Percentiles rank a stretch among this genome's conserved stretches.
phyloP scores from a whole-genome alignment of 805 yeast genomes.

The Nakazawaea holstii region DNA sequence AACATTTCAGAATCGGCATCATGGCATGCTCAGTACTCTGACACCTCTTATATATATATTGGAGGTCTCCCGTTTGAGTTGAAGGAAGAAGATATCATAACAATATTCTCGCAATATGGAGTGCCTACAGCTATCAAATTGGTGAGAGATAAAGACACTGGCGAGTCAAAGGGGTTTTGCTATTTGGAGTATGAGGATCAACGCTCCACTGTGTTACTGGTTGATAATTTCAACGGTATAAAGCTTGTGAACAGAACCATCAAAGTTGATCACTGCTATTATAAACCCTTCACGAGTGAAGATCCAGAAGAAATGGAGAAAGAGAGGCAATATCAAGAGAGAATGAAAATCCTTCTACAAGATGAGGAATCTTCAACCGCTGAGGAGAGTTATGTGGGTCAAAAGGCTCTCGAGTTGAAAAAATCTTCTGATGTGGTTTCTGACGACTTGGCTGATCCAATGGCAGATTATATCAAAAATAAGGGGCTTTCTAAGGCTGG shows the following conservation, averaged over 20 bases:
- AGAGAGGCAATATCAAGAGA: slow-evolving; percentile 40
- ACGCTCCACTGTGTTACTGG: slow-evolving; percentile 74
- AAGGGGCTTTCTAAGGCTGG: no score
- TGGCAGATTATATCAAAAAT: slow-evolving; percentile 18
- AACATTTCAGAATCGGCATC: slow-evolving; percentile 60
- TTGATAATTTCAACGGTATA: slow-evolving; percentile 81
- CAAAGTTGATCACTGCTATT: slow-evolving; percentile 70
- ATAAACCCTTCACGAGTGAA: slow-evolving; percentile 30
- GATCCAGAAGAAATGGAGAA: slow-evolving; percentile 36
- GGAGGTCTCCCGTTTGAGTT: slow-evolving; percentile 63
- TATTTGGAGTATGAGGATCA: slow-evolving; percentile 81
- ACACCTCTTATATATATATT: slow-evolving; percentile 73
- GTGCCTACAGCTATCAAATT: slow-evolving; percentile 72
- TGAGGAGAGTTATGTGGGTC: background rate
- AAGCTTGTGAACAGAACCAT: slow-evolving; percentile 37
- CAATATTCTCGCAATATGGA: slow-evolving; percentile 86
- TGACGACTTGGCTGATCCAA: slow-evolving; percentile 33
- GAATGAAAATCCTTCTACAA: slow-evolving; percentile 25
- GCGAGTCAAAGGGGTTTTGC: slow-evolving; percentile 70
- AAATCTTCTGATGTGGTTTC: slow-evolving; percentile 22
- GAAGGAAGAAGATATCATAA: slow-evolving; percentile 69
- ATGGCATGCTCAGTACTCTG: slow-evolving; percentile 84
- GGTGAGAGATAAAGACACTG: slow-evolving; percentile 59
- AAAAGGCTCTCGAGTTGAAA: slow-evolving; percentile 10
- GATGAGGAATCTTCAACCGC: slow-evolving; percentile 3